Conservation (phyloP, 768 basidiomycete genomes). For the Hydnomerulius pinastri region DNA sequence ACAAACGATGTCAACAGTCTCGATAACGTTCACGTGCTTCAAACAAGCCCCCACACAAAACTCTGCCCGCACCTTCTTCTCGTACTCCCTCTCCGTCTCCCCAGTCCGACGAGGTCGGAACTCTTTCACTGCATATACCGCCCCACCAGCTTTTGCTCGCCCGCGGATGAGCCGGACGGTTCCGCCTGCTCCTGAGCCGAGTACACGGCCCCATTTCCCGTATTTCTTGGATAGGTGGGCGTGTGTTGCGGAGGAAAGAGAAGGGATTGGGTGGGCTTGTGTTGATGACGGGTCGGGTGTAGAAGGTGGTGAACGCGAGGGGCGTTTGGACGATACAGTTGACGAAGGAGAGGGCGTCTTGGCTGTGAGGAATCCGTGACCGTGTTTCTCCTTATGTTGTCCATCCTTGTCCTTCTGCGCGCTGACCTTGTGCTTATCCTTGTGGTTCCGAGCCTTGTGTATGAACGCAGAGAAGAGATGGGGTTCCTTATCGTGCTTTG, state of each 20-base stretch:
- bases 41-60: constrained; percentile 96
- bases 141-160: constrained; percentile 75
- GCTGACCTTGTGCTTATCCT: constrained; percentile 25
- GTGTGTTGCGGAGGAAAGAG: constrained; percentile 80
- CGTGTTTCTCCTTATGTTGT: neutral
- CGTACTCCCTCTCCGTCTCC: constrained; percentile 95
- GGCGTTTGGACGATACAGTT: constrained; percentile 23
- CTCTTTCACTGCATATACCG: constrained; percentile 95
- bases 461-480: constrained; percentile 35
- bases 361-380: constrained; percentile 1
- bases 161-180: constrained; percentile 96
- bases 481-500: constrained; percentile 25
- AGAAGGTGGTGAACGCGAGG: constrained; percentile 27
- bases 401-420: constrained; percentile 11
- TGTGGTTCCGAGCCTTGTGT: constrained; percentile 35
- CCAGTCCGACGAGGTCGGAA: constrained; percentile 88
- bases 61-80: constrained; percentile 99
- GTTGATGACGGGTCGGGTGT: constrained; percentile 23
- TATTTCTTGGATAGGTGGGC: constrained; percentile 98
- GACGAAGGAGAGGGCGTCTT: constrained; percentile 39
- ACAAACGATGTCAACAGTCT: constrained; percentile 96
- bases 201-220: constrained; percentile 95
- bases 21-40: constrained; percentile 94
- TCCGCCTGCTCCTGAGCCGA: constrained; percentile 97
- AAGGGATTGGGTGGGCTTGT: constrained; percentile 44